phyloP scores from a whole-genome alignment of 108 stramenopile species.

The Skeletonema marinoi region DNA sequence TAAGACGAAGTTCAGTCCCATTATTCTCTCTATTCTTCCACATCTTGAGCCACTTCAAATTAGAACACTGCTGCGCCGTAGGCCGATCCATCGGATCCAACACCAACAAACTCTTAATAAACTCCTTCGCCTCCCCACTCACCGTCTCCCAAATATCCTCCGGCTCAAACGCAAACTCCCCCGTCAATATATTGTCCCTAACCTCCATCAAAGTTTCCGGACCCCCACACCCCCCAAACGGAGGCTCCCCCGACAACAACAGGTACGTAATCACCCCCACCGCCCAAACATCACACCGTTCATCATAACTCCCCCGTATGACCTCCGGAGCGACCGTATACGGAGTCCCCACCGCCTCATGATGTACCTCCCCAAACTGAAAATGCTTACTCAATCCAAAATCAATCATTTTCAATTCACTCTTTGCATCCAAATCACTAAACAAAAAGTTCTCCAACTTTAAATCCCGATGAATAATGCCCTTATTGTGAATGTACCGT shows the following conservation, averaged over 20 bases:
- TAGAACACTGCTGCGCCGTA: constrained; percentile 86
- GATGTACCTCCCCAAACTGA: constrained; percentile 79
- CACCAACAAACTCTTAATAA: constrained; percentile 83
- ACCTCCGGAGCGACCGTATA: constrained; percentile 92
- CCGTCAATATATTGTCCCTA: constrained; percentile 70
- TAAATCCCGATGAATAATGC: constrained; percentile 88
- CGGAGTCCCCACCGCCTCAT: constrained; percentile 90
- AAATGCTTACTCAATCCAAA: constrained; percentile 95
- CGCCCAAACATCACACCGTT: constrained; percentile 89
- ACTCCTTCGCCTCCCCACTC: constrained; percentile 81
- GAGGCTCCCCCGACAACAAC: constrained; percentile 67
- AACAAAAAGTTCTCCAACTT: constrained; percentile 96
- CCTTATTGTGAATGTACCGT: constrained; percentile 91
- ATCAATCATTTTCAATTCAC: constrained; percentile 96
- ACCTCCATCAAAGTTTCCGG: constrained; percentile 84
- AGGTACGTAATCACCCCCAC: constrained; percentile 88
- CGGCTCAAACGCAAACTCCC: constrained; percentile 70
- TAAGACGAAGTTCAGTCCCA: constrained; percentile 55
- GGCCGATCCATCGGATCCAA: constrained; percentile 83
- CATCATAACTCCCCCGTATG: constrained; percentile 82
- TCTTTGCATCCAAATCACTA: constrained; percentile 54
- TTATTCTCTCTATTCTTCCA: constrained; percentile 59
- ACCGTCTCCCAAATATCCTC: constrained; percentile 79
- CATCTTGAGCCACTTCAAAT: constrained; percentile 83
- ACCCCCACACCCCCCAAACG: constrained; percentile 87